Conservation (phyloP, 306 rosid species). For the Pterocarpus macrocarpus region DNA sequence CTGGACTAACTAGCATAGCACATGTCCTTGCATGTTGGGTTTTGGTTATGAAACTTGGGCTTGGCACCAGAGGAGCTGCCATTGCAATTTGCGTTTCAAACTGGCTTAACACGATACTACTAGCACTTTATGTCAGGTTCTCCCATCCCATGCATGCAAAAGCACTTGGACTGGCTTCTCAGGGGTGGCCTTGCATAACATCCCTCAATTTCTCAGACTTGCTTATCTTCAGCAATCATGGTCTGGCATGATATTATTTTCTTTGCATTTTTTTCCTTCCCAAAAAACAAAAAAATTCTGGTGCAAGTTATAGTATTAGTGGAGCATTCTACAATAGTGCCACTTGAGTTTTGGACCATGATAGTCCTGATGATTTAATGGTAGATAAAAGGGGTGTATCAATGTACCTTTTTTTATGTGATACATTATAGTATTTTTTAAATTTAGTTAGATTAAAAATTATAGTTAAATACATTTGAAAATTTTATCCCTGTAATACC, state of each 20-base stretch:
- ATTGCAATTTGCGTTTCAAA: constrained; percentile 64
- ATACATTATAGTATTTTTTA: too few species aligned
- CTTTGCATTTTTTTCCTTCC: neutral
- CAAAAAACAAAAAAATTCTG: too few species aligned
- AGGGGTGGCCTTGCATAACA: constrained; percentile 55
- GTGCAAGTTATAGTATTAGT: too few species aligned
- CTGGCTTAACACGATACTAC: constrained; percentile 63
- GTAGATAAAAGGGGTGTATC: too few species aligned
- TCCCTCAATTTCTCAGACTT: constrained; percentile 57
- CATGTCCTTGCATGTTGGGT: constrained; percentile 68
- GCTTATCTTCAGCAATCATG: constrained; percentile 76
- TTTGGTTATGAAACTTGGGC: constrained; percentile 64
- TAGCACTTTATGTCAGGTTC: constrained; percentile 62
- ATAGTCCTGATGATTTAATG: too few species aligned
- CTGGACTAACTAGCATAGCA: constrained; percentile 54
- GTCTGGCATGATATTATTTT: constrained; percentile 47
- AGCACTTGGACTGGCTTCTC: constrained; percentile 80
- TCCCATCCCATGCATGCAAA: constrained; percentile 59
- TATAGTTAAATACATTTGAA: too few species aligned
- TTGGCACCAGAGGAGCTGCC: constrained; percentile 73
- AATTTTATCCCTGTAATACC: too few species aligned
- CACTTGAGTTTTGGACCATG: too few species aligned
- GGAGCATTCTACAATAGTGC: too few species aligned
- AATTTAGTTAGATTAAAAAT: too few species aligned
- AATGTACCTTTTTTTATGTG: too few species aligned